phyloP scores from a whole-genome alignment of 306 rosid species.

The Lupinus albus region DNA sequence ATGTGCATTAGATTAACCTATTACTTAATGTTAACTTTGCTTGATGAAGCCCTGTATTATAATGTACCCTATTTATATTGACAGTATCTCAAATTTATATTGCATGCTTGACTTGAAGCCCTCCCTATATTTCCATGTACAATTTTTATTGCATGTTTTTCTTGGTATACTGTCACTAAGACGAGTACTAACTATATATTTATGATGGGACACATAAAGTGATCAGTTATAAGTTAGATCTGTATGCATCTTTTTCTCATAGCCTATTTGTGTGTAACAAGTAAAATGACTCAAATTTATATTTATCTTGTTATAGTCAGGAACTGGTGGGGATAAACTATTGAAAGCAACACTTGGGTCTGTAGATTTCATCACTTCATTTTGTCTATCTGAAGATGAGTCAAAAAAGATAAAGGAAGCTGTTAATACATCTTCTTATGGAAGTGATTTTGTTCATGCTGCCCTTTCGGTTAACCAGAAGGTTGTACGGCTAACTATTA shows the following conservation, averaged over 20 bases:
- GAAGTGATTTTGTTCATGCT: slow-evolving; percentile 92
- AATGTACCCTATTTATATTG: slow-evolving; percentile 9
- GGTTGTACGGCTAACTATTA: slow-evolving; percentile 50
- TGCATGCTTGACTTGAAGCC: slow-evolving; percentile 12
- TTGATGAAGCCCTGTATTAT: slow-evolving; percentile 28
- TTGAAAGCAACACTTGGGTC: slow-evolving; percentile 91
- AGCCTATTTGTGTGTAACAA: slow-evolving; percentile 27
- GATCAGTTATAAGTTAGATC: neutral
- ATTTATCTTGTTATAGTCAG: slow-evolving; percentile 63
- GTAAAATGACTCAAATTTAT: slow-evolving; percentile 43
- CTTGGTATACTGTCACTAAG: slow-evolving; percentile 11
- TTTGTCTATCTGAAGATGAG: slow-evolving; percentile 70
- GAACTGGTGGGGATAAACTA: slow-evolving; percentile 58
- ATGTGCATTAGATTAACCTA: slow-evolving; percentile 6
- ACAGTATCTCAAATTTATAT: slow-evolving; percentile 39
- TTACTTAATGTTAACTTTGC: slow-evolving; percentile 21
- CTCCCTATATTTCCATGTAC: slow-evolving; percentile 12
- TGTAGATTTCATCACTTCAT: slow-evolving; percentile 89
- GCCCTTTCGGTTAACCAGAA: slow-evolving; percentile 83
- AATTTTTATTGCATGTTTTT: neutral
- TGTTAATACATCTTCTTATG: slow-evolving; percentile 75
- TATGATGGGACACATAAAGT: slow-evolving; percentile 8
- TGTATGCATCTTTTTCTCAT: slow-evolving; percentile 19
- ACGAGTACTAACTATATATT: slow-evolving; percentile 21
- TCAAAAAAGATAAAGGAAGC: slow-evolving; percentile 81